These are phyloP conservation scores for Cryptomeria japonica DNA, from an alignment of 75 land plant genomes.

Conservation along the genomic window DNA sequence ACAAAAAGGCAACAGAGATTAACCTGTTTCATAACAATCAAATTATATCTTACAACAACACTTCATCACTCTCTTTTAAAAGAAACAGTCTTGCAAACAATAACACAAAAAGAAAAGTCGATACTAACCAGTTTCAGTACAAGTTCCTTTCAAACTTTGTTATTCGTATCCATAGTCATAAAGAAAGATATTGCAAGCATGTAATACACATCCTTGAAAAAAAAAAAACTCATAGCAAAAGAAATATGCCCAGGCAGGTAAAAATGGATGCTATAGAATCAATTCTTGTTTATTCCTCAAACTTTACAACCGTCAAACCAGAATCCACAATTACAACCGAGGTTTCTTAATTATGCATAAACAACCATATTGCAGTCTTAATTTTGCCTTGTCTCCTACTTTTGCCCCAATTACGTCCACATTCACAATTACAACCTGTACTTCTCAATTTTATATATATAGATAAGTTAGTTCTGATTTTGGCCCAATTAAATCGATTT, in stretches of 20 bases:
- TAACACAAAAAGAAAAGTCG: too few relatives aligned
- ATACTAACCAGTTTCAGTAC: background rate
- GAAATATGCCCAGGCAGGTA: background rate
- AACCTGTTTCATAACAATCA: background rate
- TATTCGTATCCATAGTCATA: background rate
- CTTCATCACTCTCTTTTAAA: too few relatives aligned
- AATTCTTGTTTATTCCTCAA: background rate
- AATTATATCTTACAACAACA: background rate
- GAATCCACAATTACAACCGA: background rate
- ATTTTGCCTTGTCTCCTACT: too few relatives aligned
- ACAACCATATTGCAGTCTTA: too few relatives aligned
- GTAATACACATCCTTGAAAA: background rate
- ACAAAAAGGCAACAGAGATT: too few relatives aligned
- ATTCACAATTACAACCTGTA: too few relatives aligned
- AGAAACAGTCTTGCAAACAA: too few relatives aligned
- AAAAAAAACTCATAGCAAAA: background rate
- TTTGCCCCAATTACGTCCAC: too few relatives aligned
- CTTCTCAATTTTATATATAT: too few relatives aligned
- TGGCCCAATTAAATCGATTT: too few relatives aligned
- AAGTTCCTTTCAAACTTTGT: background rate
- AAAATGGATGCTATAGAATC: background rate
- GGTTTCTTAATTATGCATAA: background rate
- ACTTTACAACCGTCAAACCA: background rate
- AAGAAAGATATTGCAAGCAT: background rate
- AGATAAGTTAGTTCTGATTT: too few relatives aligned